These are phyloP conservation scores for Trichosporon asahii DNA, from an alignment of 1,284 basidiomycete genomes.

Conservation along the genomic window DNA sequence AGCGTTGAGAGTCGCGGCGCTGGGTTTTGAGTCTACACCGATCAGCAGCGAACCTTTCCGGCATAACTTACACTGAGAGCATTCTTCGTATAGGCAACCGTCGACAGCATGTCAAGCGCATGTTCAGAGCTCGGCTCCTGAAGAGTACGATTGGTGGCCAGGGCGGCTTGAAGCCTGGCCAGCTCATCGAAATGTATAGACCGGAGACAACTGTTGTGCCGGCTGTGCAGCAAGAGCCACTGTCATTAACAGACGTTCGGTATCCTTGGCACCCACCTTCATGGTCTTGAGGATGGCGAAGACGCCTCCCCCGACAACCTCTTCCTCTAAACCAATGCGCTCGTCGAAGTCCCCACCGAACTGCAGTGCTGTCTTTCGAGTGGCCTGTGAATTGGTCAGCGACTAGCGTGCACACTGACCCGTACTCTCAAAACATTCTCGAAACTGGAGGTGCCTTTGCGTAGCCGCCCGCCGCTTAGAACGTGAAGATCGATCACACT, in stretches of 20 bases:
- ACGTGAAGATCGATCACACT: slow-evolving; percentile 35
- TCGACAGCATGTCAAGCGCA: neutral
- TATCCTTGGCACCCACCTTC: slow-evolving; percentile 28
- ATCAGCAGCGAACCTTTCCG: neutral
- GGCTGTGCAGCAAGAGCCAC: slow-evolving; percentile 37
- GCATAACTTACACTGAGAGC: slow-evolving; percentile 19
- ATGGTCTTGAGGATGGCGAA: slow-evolving; percentile 30
- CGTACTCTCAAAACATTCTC: slow-evolving; percentile 19
- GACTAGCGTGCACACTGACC: neutral
- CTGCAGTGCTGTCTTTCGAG: neutral
- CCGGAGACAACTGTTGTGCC: slow-evolving; percentile 29
- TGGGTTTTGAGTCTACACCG: slow-evolving; percentile 16
- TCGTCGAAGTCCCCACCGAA: neutral
- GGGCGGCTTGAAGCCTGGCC: neutral
- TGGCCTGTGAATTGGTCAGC: neutral
- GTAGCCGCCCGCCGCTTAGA: slow-evolving; percentile 22
- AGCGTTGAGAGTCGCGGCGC: slow-evolving; percentile 22
- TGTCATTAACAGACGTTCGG: slow-evolving; percentile 11
- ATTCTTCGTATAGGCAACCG: slow-evolving; percentile 22
- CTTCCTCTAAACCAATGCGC: slow-evolving; percentile 30
- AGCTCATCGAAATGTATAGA: slow-evolving; percentile 10
- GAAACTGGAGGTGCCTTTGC: slow-evolving; percentile 21
- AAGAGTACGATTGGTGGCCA: neutral
- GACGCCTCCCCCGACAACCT: slow-evolving; percentile 32
- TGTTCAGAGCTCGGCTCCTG: neutral